Evolutionary conservation across 192 early-diverging fungal genomes (phyloP).

Genomic region (Geranomyces variabilis): DNA sequence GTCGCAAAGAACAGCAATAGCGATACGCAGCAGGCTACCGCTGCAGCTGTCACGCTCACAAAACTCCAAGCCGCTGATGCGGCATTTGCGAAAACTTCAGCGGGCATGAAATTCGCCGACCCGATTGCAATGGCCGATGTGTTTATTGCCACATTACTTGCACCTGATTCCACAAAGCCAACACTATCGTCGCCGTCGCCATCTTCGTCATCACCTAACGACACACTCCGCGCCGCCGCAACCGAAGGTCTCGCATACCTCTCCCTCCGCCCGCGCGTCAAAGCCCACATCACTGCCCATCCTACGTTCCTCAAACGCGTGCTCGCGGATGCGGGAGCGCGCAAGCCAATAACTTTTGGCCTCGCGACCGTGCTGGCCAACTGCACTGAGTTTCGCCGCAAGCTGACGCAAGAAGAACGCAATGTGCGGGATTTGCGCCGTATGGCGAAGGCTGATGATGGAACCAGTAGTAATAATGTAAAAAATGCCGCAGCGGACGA

Average conservation of each 20-base stretch:
- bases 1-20: constrained; percentile 9
- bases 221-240: constrained; percentile 52
- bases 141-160: constrained; percentile 55
- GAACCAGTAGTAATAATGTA: too few relatives aligned
- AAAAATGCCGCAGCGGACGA: constrained; percentile 4
- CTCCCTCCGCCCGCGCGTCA: constrained; percentile 67
- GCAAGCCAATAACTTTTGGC: constrained; percentile 69
- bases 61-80: constrained; percentile 43
- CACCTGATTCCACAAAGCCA: constrained; percentile 34
- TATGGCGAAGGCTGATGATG: constrained; percentile 52
- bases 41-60: constrained; percentile 39
- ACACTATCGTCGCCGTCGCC: too few relatives aligned
- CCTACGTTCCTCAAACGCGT: constrained; percentile 59
- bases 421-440: constrained; percentile 77
- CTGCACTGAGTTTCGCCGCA: constrained; percentile 69
- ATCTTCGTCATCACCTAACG: constrained; percentile 4
- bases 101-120: constrained; percentile 3
- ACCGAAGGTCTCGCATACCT: constrained; percentile 86
- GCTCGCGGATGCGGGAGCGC: constrained; percentile 52
- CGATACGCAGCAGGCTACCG: background rate
- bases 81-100: constrained; percentile 17
- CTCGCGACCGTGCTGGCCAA: constrained; percentile 76
- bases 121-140: constrained; percentile 49
- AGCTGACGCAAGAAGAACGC: constrained; percentile 77
- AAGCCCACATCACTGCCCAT: constrained; percentile 70